phyloP scores from a whole-genome alignment of 2,329 filamentous ascomycete genomes.

The Xylaria sp. region DNA sequence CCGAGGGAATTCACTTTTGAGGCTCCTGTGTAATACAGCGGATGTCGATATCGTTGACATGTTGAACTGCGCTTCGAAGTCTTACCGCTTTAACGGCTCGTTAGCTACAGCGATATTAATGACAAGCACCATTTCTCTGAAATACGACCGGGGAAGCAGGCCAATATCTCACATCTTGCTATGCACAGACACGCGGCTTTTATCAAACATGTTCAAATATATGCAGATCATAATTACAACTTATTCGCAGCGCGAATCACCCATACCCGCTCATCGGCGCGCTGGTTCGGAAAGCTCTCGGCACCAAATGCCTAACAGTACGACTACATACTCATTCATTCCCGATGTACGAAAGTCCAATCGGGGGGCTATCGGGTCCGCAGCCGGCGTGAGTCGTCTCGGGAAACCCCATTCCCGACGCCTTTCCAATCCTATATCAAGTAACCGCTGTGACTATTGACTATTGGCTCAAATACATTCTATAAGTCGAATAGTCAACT shows the following conservation, averaged over 20 bases:
- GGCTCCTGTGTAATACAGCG: conserved; percentile 54
- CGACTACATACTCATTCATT: conserved; percentile 25
- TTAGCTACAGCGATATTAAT: background rate
- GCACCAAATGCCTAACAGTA: background rate
- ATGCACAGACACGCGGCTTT: background rate
- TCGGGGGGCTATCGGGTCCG: background rate
- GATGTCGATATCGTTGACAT: conserved; percentile 42
- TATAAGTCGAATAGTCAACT: background rate
- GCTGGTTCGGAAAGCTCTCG: conserved; percentile 17
- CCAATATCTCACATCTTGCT: background rate
- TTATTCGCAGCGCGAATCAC: background rate
- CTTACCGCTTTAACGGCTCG: background rate
- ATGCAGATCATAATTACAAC: background rate
- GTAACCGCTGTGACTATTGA: background rate
- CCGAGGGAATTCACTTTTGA: conserved; percentile 50
- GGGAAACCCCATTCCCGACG: conserved; percentile 55
- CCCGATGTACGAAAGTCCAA: conserved; percentile 16
- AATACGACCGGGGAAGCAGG: background rate
- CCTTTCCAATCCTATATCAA: background rate
- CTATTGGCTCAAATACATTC: background rate
- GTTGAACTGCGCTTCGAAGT: background rate
- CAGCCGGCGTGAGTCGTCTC: background rate
- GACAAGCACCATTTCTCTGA: background rate
- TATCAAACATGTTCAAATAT: background rate
- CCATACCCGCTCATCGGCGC: conserved; percentile 5